Evolutionary conservation across 106 monocot species (phyloP).

Genomic region (Chionographis japonica): DNA sequence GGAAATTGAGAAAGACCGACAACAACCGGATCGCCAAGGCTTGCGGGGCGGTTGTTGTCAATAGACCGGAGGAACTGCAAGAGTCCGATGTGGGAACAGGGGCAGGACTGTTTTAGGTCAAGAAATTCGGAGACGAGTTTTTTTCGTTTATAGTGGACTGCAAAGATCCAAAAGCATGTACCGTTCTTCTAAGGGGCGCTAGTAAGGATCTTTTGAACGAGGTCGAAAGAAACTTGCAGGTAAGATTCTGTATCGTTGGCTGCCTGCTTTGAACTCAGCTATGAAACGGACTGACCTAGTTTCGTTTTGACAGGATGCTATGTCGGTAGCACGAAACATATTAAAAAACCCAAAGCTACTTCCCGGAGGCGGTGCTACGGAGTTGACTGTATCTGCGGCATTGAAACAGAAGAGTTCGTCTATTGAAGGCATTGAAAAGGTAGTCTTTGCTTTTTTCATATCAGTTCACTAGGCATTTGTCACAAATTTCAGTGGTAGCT

Average conservation of each 20-base stretch:
- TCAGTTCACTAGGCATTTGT: background rate
- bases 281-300: background rate
- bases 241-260: conserved; percentile 28
- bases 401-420: conserved; percentile 96
- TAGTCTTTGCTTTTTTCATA: background rate
- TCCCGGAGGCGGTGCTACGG: conserved; percentile 91
- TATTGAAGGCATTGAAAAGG: conserved; percentile 97
- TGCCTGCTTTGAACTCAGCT: background rate
- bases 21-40: conserved; percentile 93
- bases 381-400: conserved; percentile 85
- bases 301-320: conserved; percentile 62
- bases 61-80: conserved; percentile 92
- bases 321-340: conserved; percentile 89
- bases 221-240: conserved; percentile 97
- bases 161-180: conserved; percentile 93
- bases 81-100: conserved; percentile 96
- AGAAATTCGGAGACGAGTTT: conserved; percentile 95
- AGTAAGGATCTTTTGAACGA: conserved; percentile 98
- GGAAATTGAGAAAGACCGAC: conserved; percentile 82
- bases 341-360: conserved; percentile 96
- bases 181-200: conserved; percentile 88
- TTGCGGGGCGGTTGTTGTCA: conserved; percentile 87
- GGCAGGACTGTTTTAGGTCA: conserved; percentile 90
- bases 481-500: too few relatives aligned
- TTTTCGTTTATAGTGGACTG: conserved; percentile 93